Base-by-base conservation (phyloP, 345 rosid genomes). In the Hibiscus tridactylites region DNA sequence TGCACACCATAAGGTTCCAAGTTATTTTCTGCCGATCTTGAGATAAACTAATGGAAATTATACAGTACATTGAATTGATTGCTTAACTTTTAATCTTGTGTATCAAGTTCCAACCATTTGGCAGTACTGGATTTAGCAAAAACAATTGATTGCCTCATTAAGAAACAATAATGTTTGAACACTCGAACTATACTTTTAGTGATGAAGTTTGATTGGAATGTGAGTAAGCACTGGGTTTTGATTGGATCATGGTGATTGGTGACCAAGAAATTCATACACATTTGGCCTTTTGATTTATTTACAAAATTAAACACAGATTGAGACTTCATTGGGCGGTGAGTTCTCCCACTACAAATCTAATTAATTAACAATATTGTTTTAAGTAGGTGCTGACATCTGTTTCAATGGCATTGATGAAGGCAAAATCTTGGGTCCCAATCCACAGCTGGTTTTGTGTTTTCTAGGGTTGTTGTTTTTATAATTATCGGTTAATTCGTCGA, bases 351-450 rank as follows among this genome's bases (percentile, higher is more conserved):
- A 52, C 15, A 60, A 60, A 24, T 6, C 31, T 26, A 57, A 53
- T 52, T 28, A 52, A 61, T 52, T 28, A 52, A 61, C 19, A 15
- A 47, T 5, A 47, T 8, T 39, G 10, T 33, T 26, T 42, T 29
- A 75, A 72, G 79, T 77, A 79, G 79, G 71, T 29, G 74, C 73
- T 80, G 63, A 61, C 71, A 53, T 77, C 77, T 52, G 35, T 74
- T 72, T 46, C 28, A 61, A 65, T 29, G 78, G 68, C 72, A 31
- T 35, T 33, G 70, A 68, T 57, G 78, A 77, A 53, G 62, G 66
- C 42, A 29, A 71, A 75, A 72, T 52, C 3, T 52, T 39, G 76
- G 81, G 79, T 26, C 53, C 81, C 76, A 65, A 72, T 44, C 72
- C 71, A 59, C 59, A 73, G 57, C 66, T 60, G 58, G 21, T 37